Base-by-base conservation (phyloP, 495 filamentous ascomycete genomes). In the Amniculicola lignicola region DNA sequence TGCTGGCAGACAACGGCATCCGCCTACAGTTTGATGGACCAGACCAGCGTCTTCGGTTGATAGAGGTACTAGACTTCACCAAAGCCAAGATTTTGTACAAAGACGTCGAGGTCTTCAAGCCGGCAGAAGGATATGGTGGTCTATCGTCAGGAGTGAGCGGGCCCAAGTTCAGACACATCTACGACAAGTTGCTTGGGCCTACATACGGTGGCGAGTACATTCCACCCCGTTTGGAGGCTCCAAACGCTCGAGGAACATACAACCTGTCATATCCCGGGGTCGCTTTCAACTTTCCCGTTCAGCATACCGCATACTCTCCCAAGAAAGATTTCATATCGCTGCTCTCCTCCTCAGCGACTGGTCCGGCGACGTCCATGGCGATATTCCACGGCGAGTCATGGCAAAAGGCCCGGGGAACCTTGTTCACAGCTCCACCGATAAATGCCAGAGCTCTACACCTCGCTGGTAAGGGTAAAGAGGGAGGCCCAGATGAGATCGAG, bases 171-270 rank as follows among this genome's bases (percentile, higher is more conserved):
- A 82, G 85, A 35, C 89, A 94, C 71, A 86, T 98, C 50, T 96
- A 96, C 70, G 87, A 93, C 46, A 84, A 86, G 42, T 76, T 96
- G 3, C 84, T 98, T 65, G 93, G 93, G 0, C 90, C 90, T 12
- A 91, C 92, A 0, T 95, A 90, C 66, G 84, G 87, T 2, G 93
- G 93, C 28, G 93, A 98, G 74, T 96, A 91, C 58, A 74, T 95
- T 23, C 76, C 85, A 18, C 82, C 82, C 6, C 47, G 72, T 29
- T 67, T 72, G 22, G 63, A 71, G 21, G 75, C 81, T 9, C 78
- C 77, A 4, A 79, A 77, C 6, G 65, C 56, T 2, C 64, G 62
- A 54, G 85, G 86, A 3, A 77, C 78, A 12, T 97, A 96, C 66
- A 80, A 94, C 12, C 75, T 96, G 11, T 96, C 92, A 2, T 98